A percentile compares a stretch with the other conserved stretches of the same genome.
Evolutionary conservation across 345 rosid species (phyloP).

Genomic region (Acer saccharum): DNA sequence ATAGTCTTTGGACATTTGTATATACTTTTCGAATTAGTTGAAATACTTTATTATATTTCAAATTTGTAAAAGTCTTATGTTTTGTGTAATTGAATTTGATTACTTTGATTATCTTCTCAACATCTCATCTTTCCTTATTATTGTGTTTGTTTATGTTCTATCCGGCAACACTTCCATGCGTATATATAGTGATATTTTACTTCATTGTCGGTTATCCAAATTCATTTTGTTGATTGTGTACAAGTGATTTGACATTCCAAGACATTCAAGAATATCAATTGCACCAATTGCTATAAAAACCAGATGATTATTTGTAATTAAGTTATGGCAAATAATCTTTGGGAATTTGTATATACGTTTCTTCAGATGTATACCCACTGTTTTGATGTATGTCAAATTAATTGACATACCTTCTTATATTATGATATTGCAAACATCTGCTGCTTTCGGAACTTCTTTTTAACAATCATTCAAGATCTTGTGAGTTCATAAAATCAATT

Average conservation of each 20-base stretch:
- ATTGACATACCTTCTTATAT: neutral
- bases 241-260: constrained; percentile 33
- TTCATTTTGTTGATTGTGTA: neutral
- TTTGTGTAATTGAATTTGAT: too few species aligned
- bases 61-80: too few species aligned
- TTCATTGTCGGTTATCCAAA: too few species aligned
- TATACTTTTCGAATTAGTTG: neutral
- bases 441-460: neutral
- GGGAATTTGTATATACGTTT: too few species aligned
- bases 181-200: too few species aligned
- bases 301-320: constrained; percentile 26
- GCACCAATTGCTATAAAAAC: constrained; percentile 42
- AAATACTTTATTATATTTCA: neutral
- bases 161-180: too few species aligned
- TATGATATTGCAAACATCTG: neutral
- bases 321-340: too few species aligned
- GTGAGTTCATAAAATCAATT: neutral
- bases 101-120: too few species aligned
- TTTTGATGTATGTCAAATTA: neutral
- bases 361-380: too few species aligned
- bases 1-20: neutral
- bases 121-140: too few species aligned
- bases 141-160: too few species aligned
- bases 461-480: neutral
- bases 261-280: constrained; percentile 40